These are phyloP conservation scores for Vitis hybrid DNA, from an alignment of 177 flowering plant species.

Conservation along the genomic window DNA sequence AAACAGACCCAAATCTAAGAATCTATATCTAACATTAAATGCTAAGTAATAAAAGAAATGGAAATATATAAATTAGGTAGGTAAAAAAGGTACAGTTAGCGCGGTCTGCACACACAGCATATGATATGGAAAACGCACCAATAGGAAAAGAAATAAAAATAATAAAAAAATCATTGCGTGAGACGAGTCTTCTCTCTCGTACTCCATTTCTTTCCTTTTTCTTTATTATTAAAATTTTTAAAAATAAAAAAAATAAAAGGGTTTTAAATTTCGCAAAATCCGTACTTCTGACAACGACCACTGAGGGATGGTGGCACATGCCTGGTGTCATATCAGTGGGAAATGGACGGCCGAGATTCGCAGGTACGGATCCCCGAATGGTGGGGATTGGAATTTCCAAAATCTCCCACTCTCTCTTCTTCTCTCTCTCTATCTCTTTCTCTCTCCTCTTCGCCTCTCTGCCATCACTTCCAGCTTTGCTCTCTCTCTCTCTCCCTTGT, in stretches of 20 bases:
- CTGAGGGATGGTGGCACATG: constrained; percentile 59
- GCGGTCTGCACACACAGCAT: too few species aligned
- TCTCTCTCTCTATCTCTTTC: constrained; percentile 9
- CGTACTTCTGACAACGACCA: constrained; percentile 53
- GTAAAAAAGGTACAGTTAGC: too few species aligned
- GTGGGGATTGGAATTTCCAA: constrained; percentile 23
- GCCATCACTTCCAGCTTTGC: constrained; percentile 19
- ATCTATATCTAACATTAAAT: too few species aligned
- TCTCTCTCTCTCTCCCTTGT: constrained; percentile 5
- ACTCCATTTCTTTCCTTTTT: constrained; percentile 1
- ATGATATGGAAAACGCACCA: not conserved
- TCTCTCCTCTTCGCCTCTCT: constrained; percentile 16
- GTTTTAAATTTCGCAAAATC: constrained; percentile 8
- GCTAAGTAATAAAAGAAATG: too few species aligned
- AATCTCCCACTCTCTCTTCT: not conserved
- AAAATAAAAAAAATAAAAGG: not conserved
- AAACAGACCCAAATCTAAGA: too few species aligned
- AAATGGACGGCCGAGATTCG: constrained; percentile 25
- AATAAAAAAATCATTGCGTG: not conserved
- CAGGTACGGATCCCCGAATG: constrained; percentile 37
- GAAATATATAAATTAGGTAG: too few species aligned
- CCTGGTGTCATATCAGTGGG: constrained; percentile 37
- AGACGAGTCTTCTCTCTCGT: not conserved
- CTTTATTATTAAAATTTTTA: too few species aligned
- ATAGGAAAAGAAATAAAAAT: not conserved